Evolutionary conservation across 805 yeast genomes (phyloP).

Genomic region (Zygotorulaspora sp.): DNA sequence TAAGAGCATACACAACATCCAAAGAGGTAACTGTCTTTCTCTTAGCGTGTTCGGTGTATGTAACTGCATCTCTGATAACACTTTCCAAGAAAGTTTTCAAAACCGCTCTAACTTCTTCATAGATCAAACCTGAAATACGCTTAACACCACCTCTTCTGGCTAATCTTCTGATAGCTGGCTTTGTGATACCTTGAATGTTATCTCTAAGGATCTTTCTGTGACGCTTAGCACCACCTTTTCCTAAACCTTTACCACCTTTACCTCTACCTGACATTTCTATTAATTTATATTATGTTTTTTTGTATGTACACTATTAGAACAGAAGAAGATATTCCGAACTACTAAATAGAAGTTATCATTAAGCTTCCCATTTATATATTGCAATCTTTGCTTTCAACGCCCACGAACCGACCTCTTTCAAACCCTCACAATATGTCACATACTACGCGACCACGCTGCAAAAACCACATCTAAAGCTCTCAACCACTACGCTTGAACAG

Average conservation of each 20-base stretch:
- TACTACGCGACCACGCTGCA: background rate
- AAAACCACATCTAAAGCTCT: background rate
- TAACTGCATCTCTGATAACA: constrained; percentile 98
- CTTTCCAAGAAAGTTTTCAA: constrained; percentile 92
- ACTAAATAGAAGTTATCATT: too few relatives aligned
- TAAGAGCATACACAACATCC: constrained; percentile 97
- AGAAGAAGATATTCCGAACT: too few relatives aligned
- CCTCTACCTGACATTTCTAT: constrained; percentile 93
- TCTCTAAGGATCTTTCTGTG: constrained; percentile 99
- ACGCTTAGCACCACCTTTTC: constrained; percentile 99
- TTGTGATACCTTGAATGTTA: constrained; percentile 99
- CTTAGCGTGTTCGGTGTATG: constrained; percentile 99
- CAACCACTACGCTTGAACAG: too few relatives aligned
- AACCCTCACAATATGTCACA: too few relatives aligned
- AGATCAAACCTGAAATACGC: constrained; percentile 98
- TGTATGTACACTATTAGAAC: too few relatives aligned
- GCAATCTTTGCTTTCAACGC: too few relatives aligned
- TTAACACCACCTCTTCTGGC: constrained; percentile 99
- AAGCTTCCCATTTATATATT: too few relatives aligned
- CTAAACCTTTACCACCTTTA: constrained; percentile 99
- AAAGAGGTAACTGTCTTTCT: constrained; percentile 99
- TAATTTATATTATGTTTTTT: constrained; percentile 11
- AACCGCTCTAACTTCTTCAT: constrained; percentile 98
- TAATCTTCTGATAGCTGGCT: constrained; percentile 99
- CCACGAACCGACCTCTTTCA: too few relatives aligned